These are phyloP conservation scores for Ustilago shanxiensis DNA, from an alignment of 1,284 basidiomycete species.

Conservation along the genomic window DNA sequence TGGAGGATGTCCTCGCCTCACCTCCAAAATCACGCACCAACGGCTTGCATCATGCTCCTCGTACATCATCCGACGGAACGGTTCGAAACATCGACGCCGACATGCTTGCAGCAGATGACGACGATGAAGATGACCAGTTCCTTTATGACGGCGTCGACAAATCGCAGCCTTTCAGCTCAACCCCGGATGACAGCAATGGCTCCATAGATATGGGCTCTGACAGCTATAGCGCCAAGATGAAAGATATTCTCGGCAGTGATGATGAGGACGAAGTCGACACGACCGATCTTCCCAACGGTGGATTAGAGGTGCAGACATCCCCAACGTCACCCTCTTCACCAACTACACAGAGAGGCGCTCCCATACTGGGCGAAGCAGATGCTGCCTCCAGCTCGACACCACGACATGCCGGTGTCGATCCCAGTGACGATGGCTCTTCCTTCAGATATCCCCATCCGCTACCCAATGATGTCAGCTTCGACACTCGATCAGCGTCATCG, in stretches of 20 bases:
- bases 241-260: slow-evolving; percentile 59
- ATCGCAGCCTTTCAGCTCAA: slow-evolving; percentile 3
- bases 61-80: neutral
- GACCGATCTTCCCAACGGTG: neutral
- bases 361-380: slow-evolving; percentile 8
- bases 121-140: slow-evolving; percentile 76
- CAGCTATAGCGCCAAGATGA: slow-evolving; percentile 49
- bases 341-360: slow-evolving; percentile 18
- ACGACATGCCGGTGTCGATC: slow-evolving; percentile 14
- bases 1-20: slow-evolving; percentile 35
- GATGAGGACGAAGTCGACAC: slow-evolving; percentile 22
- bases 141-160: slow-evolving; percentile 79
- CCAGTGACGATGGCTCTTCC: slow-evolving; percentile 37
- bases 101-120: no score
- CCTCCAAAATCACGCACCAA: slow-evolving; percentile 10
- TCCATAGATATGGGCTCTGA: slow-evolving; percentile 41
- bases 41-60: slow-evolving; percentile 6
- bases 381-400: slow-evolving; percentile 21
- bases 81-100: slow-evolving; percentile 61
- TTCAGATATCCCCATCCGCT: slow-evolving; percentile 35
- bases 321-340: slow-evolving; percentile 19
- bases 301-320: neutral
- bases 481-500: slow-evolving; percentile 32
- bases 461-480: slow-evolving; percentile 47
- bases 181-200: slow-evolving; percentile 28